Conservation (phyloP, 441 rosid genomes). For the Brassica hybrid region DNA sequence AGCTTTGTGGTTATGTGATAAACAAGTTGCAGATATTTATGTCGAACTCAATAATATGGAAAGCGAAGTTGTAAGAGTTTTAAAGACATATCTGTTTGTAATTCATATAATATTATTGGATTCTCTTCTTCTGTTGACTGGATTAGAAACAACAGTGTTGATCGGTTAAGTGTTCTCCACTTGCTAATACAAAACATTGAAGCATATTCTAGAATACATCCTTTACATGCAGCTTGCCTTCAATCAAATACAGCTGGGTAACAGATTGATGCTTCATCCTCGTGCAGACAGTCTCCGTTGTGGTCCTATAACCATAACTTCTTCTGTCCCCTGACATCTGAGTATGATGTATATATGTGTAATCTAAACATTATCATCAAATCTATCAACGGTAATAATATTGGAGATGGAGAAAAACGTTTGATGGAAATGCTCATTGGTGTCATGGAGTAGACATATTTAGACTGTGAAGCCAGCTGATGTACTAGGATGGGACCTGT, state of each 20-base stretch:
- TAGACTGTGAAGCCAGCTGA: neutral
- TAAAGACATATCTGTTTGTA: neutral
- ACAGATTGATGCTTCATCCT: too few species aligned
- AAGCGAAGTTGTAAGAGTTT: neutral
- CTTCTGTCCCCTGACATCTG: neutral
- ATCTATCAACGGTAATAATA: neutral
- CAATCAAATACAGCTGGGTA: neutral
- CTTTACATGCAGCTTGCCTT: too few species aligned
- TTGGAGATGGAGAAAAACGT: neutral
- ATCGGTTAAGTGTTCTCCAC: neutral
- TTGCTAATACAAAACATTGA: neutral
- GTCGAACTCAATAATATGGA: conserved; percentile 1
- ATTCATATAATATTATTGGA: conserved; percentile 11
- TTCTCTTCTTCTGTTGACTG: neutral
- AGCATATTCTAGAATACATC: neutral
- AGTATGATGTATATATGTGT: conserved; percentile 54
- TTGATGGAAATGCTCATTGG: neutral
- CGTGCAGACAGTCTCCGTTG: conserved; percentile 44
- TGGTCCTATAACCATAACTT: conserved; percentile 49
- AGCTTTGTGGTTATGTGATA: neutral
- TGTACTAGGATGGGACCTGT: neutral
- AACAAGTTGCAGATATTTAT: conserved; percentile 6
- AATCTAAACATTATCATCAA: conserved; percentile 10
- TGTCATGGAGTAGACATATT: neutral
- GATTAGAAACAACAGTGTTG: neutral